A percentile compares a stretch with the other conserved stretches of the same genome.
These are phyloP conservation scores for Ehretia macrophylla DNA, from an alignment of 257 asterid genomes.

Conservation along the genomic window DNA sequence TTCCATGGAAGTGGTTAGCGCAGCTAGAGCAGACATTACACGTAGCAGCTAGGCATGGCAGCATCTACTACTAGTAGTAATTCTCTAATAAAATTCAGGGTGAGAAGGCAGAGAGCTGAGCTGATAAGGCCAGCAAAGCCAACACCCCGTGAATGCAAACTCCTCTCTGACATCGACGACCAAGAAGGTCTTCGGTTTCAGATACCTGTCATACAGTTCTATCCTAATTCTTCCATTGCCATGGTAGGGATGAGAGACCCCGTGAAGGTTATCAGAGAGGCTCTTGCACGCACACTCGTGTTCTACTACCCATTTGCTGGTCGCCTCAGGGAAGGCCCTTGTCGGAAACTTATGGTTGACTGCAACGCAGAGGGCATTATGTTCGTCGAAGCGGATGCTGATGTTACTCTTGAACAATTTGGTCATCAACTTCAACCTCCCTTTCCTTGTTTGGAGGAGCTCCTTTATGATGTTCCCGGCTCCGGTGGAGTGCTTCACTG, in stretches of 20 bases:
- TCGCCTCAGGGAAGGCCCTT: constrained; percentile 18
- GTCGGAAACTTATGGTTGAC: constrained; percentile 21
- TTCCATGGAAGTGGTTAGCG: no score
- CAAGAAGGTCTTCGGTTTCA: constrained; percentile 20
- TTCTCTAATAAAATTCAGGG: constrained; percentile 9
- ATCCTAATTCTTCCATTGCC: background rate
- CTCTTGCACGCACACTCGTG: constrained; percentile 21
- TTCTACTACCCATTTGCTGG: constrained; percentile 32
- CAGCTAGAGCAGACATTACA: no score
- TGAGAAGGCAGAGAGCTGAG: constrained; percentile 17
- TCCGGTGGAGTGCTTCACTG: constrained; percentile 37
- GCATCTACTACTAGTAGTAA: no score
- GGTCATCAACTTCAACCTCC: constrained; percentile 20
- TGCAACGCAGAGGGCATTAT: constrained; percentile 22
- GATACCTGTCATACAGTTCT: constrained; percentile 14
- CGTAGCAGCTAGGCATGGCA: no score
- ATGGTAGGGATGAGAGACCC: constrained; percentile 12
- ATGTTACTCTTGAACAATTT: constrained; percentile 16
- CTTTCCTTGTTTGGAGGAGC: constrained; percentile 43
- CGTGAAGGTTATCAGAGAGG: constrained; percentile 17
- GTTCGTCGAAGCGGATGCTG: constrained; percentile 27
- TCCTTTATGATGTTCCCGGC: constrained; percentile 49
- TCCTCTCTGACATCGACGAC: constrained; percentile 21
- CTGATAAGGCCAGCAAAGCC: constrained; percentile 17
- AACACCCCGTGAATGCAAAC: constrained; percentile 19